These are phyloP conservation scores for Verbena officinalis DNA, from an alignment of 257 asterid genomes.

Conservation along the genomic window DNA sequence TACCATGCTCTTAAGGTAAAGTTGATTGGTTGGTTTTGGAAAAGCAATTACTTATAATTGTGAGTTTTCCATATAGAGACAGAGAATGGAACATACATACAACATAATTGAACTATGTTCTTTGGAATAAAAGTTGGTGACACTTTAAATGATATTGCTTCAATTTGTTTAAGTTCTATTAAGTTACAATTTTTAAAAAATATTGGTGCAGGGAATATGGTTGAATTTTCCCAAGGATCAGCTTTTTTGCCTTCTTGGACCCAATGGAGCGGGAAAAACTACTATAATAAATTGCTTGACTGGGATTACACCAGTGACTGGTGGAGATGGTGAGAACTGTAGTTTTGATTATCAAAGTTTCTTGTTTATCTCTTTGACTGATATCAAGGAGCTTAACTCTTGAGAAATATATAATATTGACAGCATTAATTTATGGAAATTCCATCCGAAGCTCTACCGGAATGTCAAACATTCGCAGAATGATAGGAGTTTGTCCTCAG, in stretches of 20 bases:
- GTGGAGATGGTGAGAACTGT: constrained; percentile 83
- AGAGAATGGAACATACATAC: neutral
- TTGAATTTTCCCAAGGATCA: constrained; percentile 88
- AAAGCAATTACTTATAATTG: neutral
- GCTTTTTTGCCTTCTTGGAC: constrained; percentile 96
- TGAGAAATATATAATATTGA: constrained; percentile 24
- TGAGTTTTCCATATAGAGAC: neutral
- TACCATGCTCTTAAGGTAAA: constrained; percentile 91
- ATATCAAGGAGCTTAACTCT: constrained; percentile 17
- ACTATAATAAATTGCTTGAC: constrained; percentile 89
- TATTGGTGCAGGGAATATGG: constrained; percentile 82
- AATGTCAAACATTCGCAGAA: constrained; percentile 76
- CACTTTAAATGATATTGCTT: neutral
- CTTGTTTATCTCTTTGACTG: constrained; percentile 13
- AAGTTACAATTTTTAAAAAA: constrained; percentile 18
- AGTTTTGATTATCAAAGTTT: constrained; percentile 13
- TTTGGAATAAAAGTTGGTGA: neutral
- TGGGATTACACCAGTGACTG: constrained; percentile 86
- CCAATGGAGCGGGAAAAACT: constrained; percentile 98
- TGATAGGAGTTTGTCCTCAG: constrained; percentile 99
- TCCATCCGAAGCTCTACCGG: constrained; percentile 83
- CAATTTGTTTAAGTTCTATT: neutral
- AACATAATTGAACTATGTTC: neutral
- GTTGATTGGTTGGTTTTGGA: constrained; percentile 15
- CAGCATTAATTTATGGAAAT: constrained; percentile 87